A percentile compares a stretch with the other conserved stretches of the same genome.
These are phyloP conservation scores for Hymenoscyphus albidus DNA, from an alignment of 2,329 filamentous ascomycete species.

Conservation along the genomic window DNA sequence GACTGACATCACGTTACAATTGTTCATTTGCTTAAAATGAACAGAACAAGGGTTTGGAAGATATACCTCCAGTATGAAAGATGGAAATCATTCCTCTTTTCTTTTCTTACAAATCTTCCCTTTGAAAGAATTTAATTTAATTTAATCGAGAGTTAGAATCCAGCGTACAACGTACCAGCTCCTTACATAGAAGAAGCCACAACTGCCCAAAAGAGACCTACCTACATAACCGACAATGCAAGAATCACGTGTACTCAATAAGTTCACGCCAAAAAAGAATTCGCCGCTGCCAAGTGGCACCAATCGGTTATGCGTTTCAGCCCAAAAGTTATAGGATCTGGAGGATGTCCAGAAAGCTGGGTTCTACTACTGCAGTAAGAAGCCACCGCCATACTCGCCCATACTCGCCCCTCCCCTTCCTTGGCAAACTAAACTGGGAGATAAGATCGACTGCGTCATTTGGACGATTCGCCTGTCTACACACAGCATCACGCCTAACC, in stretches of 20 bases:
- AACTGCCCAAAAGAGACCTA: neutral
- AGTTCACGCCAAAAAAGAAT: neutral
- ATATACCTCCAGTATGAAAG: too few relatives aligned
- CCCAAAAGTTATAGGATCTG: neutral
- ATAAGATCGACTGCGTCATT: neutral
- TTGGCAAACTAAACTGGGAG: neutral
- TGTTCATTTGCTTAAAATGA: neutral
- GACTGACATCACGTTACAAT: neutral
- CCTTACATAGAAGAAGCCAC: neutral
- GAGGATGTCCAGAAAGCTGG: neutral
- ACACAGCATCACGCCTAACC: neutral
- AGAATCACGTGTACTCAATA: neutral
- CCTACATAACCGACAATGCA: neutral
- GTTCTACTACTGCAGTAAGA: neutral
- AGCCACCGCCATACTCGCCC: neutral
- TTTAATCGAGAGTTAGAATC: too few relatives aligned
- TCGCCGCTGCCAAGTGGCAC: neutral
- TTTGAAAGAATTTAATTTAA: too few relatives aligned
- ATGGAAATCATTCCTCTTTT: too few relatives aligned
- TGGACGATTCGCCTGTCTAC: neutral
- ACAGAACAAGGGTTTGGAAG: neutral
- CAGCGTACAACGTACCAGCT: too few relatives aligned
- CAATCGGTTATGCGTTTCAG: neutral
- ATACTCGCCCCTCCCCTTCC: neutral
- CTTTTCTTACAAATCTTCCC: too few relatives aligned